These are phyloP conservation scores for Adansonia digitata DNA, from an alignment of 345 rosid genomes.

Conservation along the genomic window DNA sequence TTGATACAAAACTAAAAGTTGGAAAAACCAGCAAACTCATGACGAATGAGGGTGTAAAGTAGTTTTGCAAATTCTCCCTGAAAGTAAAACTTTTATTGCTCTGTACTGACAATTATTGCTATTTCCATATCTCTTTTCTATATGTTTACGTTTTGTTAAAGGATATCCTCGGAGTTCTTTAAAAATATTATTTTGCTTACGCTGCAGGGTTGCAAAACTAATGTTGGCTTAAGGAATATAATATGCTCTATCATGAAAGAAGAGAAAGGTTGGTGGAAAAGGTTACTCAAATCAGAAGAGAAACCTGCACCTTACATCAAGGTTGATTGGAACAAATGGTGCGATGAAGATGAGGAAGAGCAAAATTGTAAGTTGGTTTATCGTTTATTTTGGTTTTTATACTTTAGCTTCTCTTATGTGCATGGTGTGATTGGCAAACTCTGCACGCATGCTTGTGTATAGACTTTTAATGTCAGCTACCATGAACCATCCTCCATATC, in stretches of 20 bases:
- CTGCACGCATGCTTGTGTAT: background rate
- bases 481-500: background rate
- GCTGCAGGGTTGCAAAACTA: slow-evolving; percentile 70
- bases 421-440: background rate
- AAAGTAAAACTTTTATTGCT: background rate
- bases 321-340: slow-evolving; percentile 99
- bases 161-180: background rate
- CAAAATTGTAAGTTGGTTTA: slow-evolving; percentile 46
- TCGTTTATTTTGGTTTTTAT: background rate
- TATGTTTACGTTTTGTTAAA: background rate
- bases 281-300: slow-evolving; percentile 70
- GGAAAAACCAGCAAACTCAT: background rate
- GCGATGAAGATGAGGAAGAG: slow-evolving; percentile 91
- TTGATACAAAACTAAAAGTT: background rate
- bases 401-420: background rate
- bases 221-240: slow-evolving; percentile 84
- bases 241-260: slow-evolving; percentile 71
- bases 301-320: slow-evolving; percentile 98
- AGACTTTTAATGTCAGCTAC: background rate
- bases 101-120: background rate
- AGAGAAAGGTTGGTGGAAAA: slow-evolving; percentile 93
- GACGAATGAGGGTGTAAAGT: background rate
- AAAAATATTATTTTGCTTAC: background rate
- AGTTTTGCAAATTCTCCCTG: background rate
- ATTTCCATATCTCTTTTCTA: background rate